A percentile compares a stretch with the other conserved stretches of the same genome.
Conservation (phyloP, 2,329 filamentous ascomycete species). For the Paradendryphiella salina region DNA sequence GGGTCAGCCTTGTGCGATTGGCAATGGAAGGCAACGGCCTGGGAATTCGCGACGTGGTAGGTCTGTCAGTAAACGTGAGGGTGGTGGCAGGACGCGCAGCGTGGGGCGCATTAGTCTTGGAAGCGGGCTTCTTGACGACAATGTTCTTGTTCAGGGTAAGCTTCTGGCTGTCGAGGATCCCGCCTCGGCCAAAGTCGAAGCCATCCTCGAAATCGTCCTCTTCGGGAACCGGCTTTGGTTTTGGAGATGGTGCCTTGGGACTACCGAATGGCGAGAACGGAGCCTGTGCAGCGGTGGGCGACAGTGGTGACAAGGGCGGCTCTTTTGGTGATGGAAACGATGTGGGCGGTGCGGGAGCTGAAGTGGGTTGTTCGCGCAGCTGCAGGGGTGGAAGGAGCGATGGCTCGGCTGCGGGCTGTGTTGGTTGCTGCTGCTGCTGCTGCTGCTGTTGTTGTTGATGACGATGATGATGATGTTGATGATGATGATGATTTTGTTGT, state of each 20-base stretch:
- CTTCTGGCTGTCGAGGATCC: constrained; percentile 78
- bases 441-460: background rate
- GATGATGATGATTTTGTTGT: background rate
- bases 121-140: constrained; percentile 71
- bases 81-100: constrained; percentile 74
- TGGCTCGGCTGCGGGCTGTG: constrained; percentile 15
- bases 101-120: constrained; percentile 65
- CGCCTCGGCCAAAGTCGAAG: constrained; percentile 82
- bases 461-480: too few relatives aligned
- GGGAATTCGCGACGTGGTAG: constrained; percentile 70
- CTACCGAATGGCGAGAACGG: constrained; percentile 26
- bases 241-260: constrained; percentile 23
- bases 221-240: constrained; percentile 23
- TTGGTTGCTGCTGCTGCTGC: constrained; percentile 20
- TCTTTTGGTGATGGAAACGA: constrained; percentile 5
- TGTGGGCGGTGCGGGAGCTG: constrained; percentile 30
- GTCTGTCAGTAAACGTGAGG: constrained; percentile 85
- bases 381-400: constrained; percentile 25
- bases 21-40: constrained; percentile 65
- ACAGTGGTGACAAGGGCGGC: constrained; percentile 10
- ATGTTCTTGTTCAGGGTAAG: constrained; percentile 88
- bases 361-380: constrained; percentile 33
- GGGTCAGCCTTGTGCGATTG: constrained; percentile 69
- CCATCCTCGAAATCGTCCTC: constrained; percentile 81
- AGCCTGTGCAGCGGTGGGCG: constrained; percentile 21